Conservation (phyloP, 2,329 filamentous ascomycete species). For the Ophiostoma sp. region DNA sequence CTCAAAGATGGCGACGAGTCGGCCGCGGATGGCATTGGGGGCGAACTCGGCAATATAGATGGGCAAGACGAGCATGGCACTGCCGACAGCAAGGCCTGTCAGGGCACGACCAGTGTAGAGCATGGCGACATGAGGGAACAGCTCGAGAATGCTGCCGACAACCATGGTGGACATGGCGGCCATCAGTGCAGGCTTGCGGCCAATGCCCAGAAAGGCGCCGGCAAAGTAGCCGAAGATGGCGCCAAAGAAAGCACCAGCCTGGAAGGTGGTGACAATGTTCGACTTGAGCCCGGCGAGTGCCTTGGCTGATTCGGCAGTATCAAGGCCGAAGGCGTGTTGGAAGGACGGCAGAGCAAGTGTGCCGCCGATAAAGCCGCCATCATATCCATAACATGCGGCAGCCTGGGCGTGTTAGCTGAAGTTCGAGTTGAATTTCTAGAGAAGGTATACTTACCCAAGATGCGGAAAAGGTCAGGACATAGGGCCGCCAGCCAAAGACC, state of each 20-base stretch:
- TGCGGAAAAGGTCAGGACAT: constrained; percentile 16
- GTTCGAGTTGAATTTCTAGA: background rate
- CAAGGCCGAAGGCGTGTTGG: constrained; percentile 46
- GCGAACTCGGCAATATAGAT: constrained; percentile 65
- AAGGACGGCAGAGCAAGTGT: constrained; percentile 54
- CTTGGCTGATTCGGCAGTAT: constrained; percentile 2
- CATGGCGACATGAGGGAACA: constrained; percentile 43
- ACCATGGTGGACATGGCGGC: constrained; percentile 47
- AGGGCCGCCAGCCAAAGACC: constrained; percentile 22
- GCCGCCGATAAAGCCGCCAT: constrained; percentile 55
- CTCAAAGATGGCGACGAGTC: constrained; percentile 55
- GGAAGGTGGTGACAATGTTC: constrained; percentile 44
- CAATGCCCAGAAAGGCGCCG: constrained; percentile 35
- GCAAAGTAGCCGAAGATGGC: constrained; percentile 38
- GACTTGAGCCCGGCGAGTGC: constrained; percentile 37
- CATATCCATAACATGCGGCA: constrained; percentile 49
- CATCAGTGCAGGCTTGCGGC: constrained; percentile 52
- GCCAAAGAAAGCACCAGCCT: constrained; percentile 55
- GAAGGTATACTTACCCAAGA: background rate
- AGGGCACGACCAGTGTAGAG: constrained; percentile 58
- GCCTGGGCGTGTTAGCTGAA: background rate
- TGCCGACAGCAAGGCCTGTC: constrained; percentile 58
- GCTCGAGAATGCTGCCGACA: constrained; percentile 47
- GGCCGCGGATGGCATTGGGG: constrained; percentile 57
- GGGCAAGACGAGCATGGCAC: constrained; percentile 59